Evolutionary conservation across 2,329 filamentous ascomycete species (phyloP).

Genomic region (Acephala macrosclerotiorum): DNA sequence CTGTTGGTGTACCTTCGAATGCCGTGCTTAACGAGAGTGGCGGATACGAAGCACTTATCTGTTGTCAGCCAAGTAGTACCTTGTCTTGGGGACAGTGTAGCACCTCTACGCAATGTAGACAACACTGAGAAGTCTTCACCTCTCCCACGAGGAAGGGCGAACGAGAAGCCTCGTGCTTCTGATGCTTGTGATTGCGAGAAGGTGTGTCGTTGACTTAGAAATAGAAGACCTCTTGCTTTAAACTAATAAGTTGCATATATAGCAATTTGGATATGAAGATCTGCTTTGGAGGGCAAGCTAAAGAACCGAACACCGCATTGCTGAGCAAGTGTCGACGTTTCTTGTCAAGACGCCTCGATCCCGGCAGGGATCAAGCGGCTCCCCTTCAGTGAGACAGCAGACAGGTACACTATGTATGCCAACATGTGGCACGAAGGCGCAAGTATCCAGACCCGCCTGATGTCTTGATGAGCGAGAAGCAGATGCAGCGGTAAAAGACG

Average conservation of each 20-base stretch:
- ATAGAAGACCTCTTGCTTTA: background rate
- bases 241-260: background rate
- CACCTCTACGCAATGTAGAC: background rate
- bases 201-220: background rate
- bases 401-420: background rate
- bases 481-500: background rate
- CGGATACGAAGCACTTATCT: slow-evolving; percentile 3
- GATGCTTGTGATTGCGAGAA: background rate
- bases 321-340: slow-evolving; percentile 1
- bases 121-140: background rate
- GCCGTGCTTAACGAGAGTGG: background rate
- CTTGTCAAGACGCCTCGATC: slow-evolving; percentile 3
- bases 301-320: background rate
- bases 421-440: background rate
- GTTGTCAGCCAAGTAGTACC: background rate
- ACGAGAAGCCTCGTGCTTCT: background rate
- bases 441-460: slow-evolving; percentile 4
- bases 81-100: background rate
- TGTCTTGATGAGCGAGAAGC: background rate
- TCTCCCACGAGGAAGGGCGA: background rate
- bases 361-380: slow-evolving; percentile 1
- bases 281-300: background rate
- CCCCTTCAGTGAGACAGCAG: background rate
- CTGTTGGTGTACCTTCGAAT: background rate
- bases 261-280: background rate